Conservation (phyloP, 352 stramenopile genomes). For the Phytophthora boehmeriae region DNA sequence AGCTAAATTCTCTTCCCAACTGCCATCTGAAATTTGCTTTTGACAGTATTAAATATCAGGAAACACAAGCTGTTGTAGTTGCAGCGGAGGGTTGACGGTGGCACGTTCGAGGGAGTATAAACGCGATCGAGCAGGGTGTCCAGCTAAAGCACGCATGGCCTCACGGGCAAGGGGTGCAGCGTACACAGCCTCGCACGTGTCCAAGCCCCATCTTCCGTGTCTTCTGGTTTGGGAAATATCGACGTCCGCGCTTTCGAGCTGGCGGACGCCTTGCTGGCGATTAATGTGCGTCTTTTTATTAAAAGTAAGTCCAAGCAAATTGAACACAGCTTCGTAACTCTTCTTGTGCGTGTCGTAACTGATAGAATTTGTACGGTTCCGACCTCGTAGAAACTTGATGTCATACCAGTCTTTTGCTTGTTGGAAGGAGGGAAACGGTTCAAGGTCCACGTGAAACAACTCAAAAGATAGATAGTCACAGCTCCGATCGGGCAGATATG, state of each 20-base stretch:
- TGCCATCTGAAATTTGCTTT: conserved; percentile 6
- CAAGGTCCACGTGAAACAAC: conserved; percentile 2
- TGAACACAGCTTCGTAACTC: conserved; percentile 12
- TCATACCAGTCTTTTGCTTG: conserved; percentile 7
- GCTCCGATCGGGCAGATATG: conserved; percentile 2
- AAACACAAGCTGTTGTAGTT: conserved; percentile 5
- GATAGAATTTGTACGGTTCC: conserved; percentile 7
- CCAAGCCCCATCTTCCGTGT: conserved; percentile 6
- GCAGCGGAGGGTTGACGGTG: conserved; percentile 3
- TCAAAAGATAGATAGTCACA: conserved; percentile 7
- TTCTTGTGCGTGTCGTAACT: conserved; percentile 9
- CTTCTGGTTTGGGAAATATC: conserved; percentile 1
- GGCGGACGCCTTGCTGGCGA: conserved; percentile 11
- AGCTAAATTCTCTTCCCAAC: conserved; percentile 12
- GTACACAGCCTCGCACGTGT: conserved; percentile 6
- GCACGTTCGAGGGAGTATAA: conserved; percentile 9
- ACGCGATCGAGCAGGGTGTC: not conserved
- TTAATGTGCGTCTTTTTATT: conserved; percentile 14
- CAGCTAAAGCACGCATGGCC: conserved; percentile 2
- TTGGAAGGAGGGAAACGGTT: conserved; percentile 6
- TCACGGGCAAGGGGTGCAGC: not conserved
- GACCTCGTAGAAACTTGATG: conserved; percentile 5
- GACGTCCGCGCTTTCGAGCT: conserved; percentile 5
- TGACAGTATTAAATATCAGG: conserved; percentile 1
- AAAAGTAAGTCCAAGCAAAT: not conserved